Conservation (phyloP, 345 rosid species). For the Noccaea caerulescens region DNA sequence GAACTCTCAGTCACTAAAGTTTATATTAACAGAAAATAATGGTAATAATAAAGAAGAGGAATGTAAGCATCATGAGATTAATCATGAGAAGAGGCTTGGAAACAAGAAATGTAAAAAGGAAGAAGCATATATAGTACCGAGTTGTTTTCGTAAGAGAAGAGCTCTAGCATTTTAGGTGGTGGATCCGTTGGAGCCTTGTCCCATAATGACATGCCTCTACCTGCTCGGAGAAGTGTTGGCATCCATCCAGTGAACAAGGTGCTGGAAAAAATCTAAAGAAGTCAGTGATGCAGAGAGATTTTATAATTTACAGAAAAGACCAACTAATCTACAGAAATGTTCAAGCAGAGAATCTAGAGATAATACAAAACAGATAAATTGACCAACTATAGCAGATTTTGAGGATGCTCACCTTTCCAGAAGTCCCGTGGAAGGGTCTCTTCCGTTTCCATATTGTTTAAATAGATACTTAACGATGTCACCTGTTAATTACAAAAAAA, state of each 20-base stretch:
- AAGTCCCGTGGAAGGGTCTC: constrained; percentile 64
- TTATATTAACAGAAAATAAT: neutral
- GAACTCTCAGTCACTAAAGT: neutral
- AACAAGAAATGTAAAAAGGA: constrained; percentile 3
- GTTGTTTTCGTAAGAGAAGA: constrained; percentile 81
- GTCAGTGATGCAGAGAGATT: constrained; percentile 19
- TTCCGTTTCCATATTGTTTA: constrained; percentile 71
- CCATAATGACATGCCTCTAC: constrained; percentile 82
- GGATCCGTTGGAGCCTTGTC: constrained; percentile 59
- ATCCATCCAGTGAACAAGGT: constrained; percentile 88
- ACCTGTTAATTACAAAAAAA: constrained; percentile 43
- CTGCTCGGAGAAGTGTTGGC: constrained; percentile 85
- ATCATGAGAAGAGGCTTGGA: constrained; percentile 27
- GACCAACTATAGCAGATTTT: constrained; percentile 14
- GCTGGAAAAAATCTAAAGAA: constrained; percentile 44
- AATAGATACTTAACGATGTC: constrained; percentile 80
- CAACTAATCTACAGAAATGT: neutral
- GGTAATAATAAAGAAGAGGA: neutral
- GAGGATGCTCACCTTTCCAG: constrained; percentile 62
- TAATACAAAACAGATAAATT: neutral
- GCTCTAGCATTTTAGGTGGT: constrained; percentile 66
- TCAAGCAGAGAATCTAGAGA: neutral
- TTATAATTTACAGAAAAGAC: neutral
- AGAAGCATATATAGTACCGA: constrained; percentile 46
- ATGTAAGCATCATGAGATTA: constrained; percentile 1